Percentiles rank a stretch among this genome's conserved stretches.
Conservation (phyloP, 495 filamentous ascomycete genomes). For the Parathielavia hyrcaniae region DNA sequence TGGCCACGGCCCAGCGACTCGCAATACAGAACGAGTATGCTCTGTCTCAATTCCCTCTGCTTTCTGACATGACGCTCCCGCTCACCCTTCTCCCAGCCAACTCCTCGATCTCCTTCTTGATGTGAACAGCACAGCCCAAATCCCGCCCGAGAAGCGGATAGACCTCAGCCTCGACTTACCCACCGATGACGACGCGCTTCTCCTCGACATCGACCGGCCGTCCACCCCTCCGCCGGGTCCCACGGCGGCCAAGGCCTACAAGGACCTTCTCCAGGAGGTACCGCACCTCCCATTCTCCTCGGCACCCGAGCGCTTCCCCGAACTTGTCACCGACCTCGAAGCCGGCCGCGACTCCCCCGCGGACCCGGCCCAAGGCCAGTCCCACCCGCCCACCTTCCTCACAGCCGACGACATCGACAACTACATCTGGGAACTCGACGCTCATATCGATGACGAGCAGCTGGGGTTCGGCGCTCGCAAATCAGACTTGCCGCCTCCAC, state of each 20-base stretch:
- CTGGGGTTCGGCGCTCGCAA: neutral
- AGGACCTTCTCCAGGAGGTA: slow-evolving; percentile 36
- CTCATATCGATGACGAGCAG: slow-evolving; percentile 36
- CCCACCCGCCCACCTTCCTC: slow-evolving; percentile 53
- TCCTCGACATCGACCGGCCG: slow-evolving; percentile 30
- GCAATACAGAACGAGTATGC: slow-evolving; percentile 74
- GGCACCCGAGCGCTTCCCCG: slow-evolving; percentile 35
- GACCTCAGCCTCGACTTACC: slow-evolving; percentile 54
- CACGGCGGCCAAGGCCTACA: slow-evolving; percentile 35
- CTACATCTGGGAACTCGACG: slow-evolving; percentile 66
- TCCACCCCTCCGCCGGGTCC: slow-evolving; percentile 25
- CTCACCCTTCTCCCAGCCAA: slow-evolving; percentile 44
- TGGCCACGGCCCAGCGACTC: slow-evolving; percentile 67
- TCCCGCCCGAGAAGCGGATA: slow-evolving; percentile 68
- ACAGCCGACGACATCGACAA: slow-evolving; percentile 74
- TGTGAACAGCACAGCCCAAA: slow-evolving; percentile 70
- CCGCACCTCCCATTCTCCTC: slow-evolving; percentile 38
- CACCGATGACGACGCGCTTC: slow-evolving; percentile 39
- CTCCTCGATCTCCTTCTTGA: slow-evolving; percentile 81
- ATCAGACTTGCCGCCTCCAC: slow-evolving; percentile 9
- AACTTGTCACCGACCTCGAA: slow-evolving; percentile 40
- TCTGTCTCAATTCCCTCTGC: slow-evolving; percentile 13
- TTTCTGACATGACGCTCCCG: neutral
- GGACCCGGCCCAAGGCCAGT: slow-evolving; percentile 33
- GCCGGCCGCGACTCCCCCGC: slow-evolving; percentile 32